Conservation (phyloP, 1,139 yeast species). For the Suhomyces atakaporum region DNA sequence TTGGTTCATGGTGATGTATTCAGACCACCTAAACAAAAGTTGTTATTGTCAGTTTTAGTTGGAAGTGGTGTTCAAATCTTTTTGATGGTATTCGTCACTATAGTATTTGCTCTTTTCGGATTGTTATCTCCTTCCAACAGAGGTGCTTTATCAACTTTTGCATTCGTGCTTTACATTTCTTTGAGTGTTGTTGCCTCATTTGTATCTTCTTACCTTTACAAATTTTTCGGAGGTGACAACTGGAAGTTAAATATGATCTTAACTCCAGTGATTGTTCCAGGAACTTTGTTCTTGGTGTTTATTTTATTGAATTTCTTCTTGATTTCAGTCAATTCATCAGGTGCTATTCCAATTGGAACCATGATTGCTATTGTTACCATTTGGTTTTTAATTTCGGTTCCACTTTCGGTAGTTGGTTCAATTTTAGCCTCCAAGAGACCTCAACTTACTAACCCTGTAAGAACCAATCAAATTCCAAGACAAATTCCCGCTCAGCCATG, state of each 20-base stretch:
- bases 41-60: slow-evolving; percentile 74
- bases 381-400: slow-evolving; percentile 87
- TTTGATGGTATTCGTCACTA: slow-evolving; percentile 72
- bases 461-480: slow-evolving; percentile 92
- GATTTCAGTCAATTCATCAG: slow-evolving; percentile 78
- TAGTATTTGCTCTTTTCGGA: slow-evolving; percentile 84
- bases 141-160: slow-evolving; percentile 88
- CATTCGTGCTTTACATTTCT: slow-evolving; percentile 78
- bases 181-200: slow-evolving; percentile 84
- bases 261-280: slow-evolving; percentile 86
- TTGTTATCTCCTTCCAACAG: slow-evolving; percentile 91
- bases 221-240: slow-evolving; percentile 86
- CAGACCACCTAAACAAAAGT: slow-evolving; percentile 73
- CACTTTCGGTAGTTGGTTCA: slow-evolving; percentile 81
- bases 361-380: slow-evolving; percentile 77
- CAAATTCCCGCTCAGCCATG: slow-evolving; percentile 93
- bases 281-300: slow-evolving; percentile 63
- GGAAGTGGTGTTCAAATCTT: slow-evolving; percentile 91
- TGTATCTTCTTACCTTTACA: slow-evolving; percentile 81
- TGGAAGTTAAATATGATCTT: slow-evolving; percentile 86
- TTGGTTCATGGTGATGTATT: slow-evolving; percentile 94
- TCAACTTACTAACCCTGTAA: slow-evolving; percentile 67
- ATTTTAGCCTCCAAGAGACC: slow-evolving; percentile 71
- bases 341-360: slow-evolving; percentile 93
- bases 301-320: slow-evolving; percentile 79